Evolutionary conservation across 805 yeast species (phyloP), one percentile per base, ranked within the genome.

Genomic region (Wickerhamomyces rabaulensis): DNA sequence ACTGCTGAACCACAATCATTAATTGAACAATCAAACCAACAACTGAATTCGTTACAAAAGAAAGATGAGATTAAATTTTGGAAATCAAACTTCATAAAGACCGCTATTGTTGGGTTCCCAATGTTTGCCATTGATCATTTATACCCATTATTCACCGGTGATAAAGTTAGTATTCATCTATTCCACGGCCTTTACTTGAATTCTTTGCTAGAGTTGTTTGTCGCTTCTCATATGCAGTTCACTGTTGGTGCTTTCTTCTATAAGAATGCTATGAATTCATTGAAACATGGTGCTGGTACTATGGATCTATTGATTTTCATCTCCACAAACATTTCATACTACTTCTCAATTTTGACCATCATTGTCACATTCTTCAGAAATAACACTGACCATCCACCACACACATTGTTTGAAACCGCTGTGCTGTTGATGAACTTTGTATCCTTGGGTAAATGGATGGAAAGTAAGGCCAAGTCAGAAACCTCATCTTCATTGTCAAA

Each of bases 231-330:
- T 52, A 69, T 88, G 41, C 87, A 85, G 59, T 78, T 56, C 44
- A 57, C 55, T 52, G 67, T 89, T n/a, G 97, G 96, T 0, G 56
- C 68, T 7, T 70, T 75, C 31, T 94, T 90, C 59, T 80, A 80
- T 64, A 67, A 64, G 41, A 83, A 87, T 46, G 78, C 94, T 8
- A 73, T 66, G 60, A 76, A 75, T 31, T 83, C 96, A 7, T 48
- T 90, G 20, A 71, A 71, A 44, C 90, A 87, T 57, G 75, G 82
- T 6, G 81, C 87, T 21, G 84, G 84, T 9, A 89, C 92, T 8
- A 95, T 94, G 99, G 99, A 94, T 65, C 86, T 92, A 2, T 71
- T 94, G 49, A 90, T 94, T 33, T 82, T 86, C 44, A 71, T 87
- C 19, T 88, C 97, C 4, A 90, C 97, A 0, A 67, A 83, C 42